Base-by-base conservation (phyloP, 164 flowering plant genomes). In the Platanus orientalis region DNA sequence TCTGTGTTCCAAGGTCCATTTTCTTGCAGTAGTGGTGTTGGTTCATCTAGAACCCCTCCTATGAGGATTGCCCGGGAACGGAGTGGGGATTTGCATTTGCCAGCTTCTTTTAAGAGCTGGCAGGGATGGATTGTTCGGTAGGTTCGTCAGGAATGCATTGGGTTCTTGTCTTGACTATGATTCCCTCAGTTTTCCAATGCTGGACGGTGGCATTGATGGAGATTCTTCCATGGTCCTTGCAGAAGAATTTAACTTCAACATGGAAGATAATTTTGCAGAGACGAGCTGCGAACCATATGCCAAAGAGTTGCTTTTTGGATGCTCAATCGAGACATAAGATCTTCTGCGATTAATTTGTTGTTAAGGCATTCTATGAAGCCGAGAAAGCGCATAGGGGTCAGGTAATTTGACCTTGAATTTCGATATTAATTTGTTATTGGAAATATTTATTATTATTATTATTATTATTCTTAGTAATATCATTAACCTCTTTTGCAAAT, bases 131-230 rank as follows among this genome's bases (percentile, higher is more conserved):
- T 34, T 86, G 71, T 89, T 90, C 58, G 81, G 72, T 75, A 84
- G 97, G 50, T 87, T 90, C 64, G 81, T 87, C n/a, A 58, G 84
- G 60, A 79, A 70, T 36, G 91, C 96, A 7, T 55, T 89, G 66
- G 86, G 83, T 2, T 82, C 94, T n/a, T 86, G 84, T 61, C 61
- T 89, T 0, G 97, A 94, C 71, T 79, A 86, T 58, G 94, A 81
- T 55, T 73, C 81, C 7, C 81, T 80, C 21, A 74, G 75, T 57
- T 73, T 81, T 24, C 73, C 71, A 19, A 50, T 70, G 20, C 49
- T 64, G 70, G 57, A n/a, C 26, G 54, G 27, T 65, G 76, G 55
- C 3, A 12, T 61, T 20, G 60, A 65, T 36, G 63, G 66, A 21
- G 76, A 64, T 57, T 60, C 78, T 0, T 55, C 75, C 16, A 39